A percentile compares a stretch with the other conserved stretches of the same genome.
Conservation (phyloP, 2,329 filamentous ascomycete genomes). For the Berkeleyomyces rouxiae region DNA sequence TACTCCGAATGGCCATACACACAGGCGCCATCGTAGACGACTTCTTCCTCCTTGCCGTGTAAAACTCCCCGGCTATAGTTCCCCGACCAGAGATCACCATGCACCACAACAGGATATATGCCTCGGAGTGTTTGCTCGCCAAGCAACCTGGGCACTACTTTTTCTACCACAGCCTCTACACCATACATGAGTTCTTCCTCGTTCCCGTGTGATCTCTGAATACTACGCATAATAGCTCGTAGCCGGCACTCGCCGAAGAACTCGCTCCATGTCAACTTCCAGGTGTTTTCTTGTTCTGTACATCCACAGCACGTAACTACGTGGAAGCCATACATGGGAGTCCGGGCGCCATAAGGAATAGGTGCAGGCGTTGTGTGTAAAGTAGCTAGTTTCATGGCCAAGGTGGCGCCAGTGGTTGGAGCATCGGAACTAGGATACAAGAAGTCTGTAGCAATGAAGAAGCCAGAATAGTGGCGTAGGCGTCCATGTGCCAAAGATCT, state of each 20-base stretch:
- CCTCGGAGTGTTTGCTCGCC: conserved; percentile 47
- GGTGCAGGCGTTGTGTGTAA: conserved; percentile 65
- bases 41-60: conserved; percentile 40
- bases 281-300: conserved; percentile 66
- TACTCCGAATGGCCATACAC: conserved; percentile 81
- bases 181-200: conserved; percentile 32
- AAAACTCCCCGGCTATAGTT: conserved; percentile 58
- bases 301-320: conserved; percentile 74
- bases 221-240: conserved; percentile 32
- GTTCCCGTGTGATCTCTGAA: conserved; percentile 5
- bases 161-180: conserved; percentile 45
- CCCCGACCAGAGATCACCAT: conserved; percentile 89
- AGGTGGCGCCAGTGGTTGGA: conserved; percentile 33
- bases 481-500: conserved; percentile 56
- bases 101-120: conserved; percentile 63
- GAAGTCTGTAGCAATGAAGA: conserved; percentile 62
- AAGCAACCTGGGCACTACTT: conserved; percentile 62
- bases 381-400: conserved; percentile 62
- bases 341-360: conserved; percentile 34
- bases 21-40: conserved; percentile 67
- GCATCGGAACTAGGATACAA: conserved; percentile 41
- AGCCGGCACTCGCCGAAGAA: conserved; percentile 72
- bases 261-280: conserved; percentile 57
- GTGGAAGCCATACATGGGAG: conserved; percentile 66
- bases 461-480: conserved; percentile 33